These are phyloP conservation scores for Cyclospora cayetanensis DNA, from an alignment of 169 alveolate species.

Conservation along the genomic window DNA sequence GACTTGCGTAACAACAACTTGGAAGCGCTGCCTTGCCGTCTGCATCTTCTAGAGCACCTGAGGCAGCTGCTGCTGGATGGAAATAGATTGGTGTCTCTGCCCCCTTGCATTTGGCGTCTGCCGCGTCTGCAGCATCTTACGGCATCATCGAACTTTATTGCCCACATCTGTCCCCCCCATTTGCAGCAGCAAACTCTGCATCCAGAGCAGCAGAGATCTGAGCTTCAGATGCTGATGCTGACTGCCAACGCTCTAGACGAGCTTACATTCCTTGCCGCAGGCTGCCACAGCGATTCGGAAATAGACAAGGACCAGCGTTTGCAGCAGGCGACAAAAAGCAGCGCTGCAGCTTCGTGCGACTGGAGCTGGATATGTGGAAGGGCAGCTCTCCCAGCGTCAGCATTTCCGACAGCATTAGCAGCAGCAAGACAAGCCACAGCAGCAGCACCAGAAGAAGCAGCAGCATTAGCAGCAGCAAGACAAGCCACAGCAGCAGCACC, in stretches of 20 bases:
- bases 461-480: neutral
- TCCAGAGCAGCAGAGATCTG: neutral
- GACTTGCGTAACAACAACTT: constrained; percentile 29
- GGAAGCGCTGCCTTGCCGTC: neutral
- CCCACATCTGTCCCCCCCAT: neutral
- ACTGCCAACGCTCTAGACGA: neutral
- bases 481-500: neutral
- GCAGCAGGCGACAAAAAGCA: too few relatives aligned
- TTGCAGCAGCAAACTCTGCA: neutral
- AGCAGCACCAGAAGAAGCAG: neutral
- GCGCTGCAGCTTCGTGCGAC: neutral
- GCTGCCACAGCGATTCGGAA: neutral
- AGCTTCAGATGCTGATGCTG: neutral
- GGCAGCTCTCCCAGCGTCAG: too few relatives aligned
- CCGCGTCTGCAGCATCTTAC: neutral
- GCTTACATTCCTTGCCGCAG: neutral
- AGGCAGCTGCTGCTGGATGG: constrained; percentile 32
- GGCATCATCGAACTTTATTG: neutral
- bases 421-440: neutral
- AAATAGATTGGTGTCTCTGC: neutral
- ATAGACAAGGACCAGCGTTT: neutral
- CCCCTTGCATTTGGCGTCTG: neutral
- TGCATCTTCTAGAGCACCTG: neutral
- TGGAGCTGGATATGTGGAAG: neutral
- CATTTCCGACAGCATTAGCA: neutral